phyloP scores from a whole-genome alignment of 2,329 filamentous ascomycete genomes.

The Ophiostoma sp. region DNA sequence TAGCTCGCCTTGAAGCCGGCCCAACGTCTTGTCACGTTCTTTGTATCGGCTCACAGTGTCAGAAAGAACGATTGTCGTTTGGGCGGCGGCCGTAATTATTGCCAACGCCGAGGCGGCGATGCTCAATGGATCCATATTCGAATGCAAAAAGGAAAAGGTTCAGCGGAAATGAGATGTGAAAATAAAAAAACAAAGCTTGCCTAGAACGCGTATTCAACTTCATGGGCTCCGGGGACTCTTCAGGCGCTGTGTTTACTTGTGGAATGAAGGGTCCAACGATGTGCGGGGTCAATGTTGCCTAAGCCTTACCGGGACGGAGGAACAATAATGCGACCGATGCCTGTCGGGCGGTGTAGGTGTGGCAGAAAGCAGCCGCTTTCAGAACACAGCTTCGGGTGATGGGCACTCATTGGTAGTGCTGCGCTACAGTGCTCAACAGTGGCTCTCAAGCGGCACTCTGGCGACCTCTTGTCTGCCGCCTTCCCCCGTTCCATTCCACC shows the following conservation, averaged over 20 bases:
- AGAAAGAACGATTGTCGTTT: constrained; percentile 39
- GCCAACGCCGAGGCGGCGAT: constrained; percentile 30
- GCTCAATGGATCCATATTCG: constrained; percentile 1
- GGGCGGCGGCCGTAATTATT: constrained; percentile 38
- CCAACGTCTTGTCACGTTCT: neutral
- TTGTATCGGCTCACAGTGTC: constrained; percentile 33
- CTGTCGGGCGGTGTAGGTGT: too few relatives aligned
- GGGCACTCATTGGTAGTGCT: too few relatives aligned
- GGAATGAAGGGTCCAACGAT: neutral
- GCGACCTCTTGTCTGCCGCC: neutral
- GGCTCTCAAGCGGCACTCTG: too few relatives aligned
- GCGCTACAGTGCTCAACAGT: neutral
- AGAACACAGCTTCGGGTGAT: too few relatives aligned
- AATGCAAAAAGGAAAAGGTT: neutral
- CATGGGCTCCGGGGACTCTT: constrained; percentile 25
- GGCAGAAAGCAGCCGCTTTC: too few relatives aligned
- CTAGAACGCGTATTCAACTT: neutral
- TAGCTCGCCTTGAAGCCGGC: constrained; percentile 29
- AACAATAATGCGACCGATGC: too few relatives aligned
- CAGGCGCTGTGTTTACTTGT: neutral
- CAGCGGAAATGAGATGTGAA: neutral
- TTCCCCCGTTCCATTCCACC: neutral
- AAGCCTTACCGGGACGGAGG: too few relatives aligned
- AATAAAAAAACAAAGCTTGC: neutral
- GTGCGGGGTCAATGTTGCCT: neutral